Evolutionary conservation across 163 green algal species (phyloP), one percentile per base, ranked within the genome.

Genomic region (Botryococcus braunii): DNA sequence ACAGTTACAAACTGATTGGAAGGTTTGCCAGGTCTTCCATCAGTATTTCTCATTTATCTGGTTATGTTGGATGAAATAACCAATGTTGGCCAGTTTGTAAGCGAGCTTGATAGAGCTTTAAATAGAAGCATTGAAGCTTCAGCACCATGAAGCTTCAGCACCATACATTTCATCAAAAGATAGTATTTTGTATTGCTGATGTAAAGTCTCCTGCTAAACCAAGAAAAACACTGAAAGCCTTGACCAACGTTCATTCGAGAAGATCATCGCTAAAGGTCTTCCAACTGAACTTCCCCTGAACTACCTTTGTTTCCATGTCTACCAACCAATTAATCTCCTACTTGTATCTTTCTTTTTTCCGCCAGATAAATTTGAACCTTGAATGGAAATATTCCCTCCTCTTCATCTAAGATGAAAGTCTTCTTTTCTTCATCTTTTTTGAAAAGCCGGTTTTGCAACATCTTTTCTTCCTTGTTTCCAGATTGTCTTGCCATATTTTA

Each of bases 1-100:
- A 89, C 80, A 62, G 82, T 89, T 64, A 85, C 68, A 47, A 36
- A 66, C 70, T 87, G 76, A 74, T 89, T 68, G 83, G 87, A 89
- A 76, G 11, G 50, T 75, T 82, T 47, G 35, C 82, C 80, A 58
- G 82, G 83, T 66, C 80, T 71, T 31, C 82, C 82, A 84, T 89
- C 82, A 84, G 83, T 64, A 89, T n/a, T 74, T 64, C 69, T 47
- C 70, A 82, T 84, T 89, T 85, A 40, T 80, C 82, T 40, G 77
- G 79, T 69, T 65, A 73, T 68, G 82, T 60, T 50, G 68, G 69
- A 73, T 83, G 52, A 82, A 85, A 88, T 58, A 88, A 71, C 79
- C 79, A 88, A 36, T 77, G 62, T 70, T 85, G 65, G 57, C 57
- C 58, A 34, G 35, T 85, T 79, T 75, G 77, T 79, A 82, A 36